Evolutionary conservation across 2,329 filamentous ascomycete species (phyloP), one percentile per base, ranked within the genome.

Genomic region (Apiospora pterosperma): DNA sequence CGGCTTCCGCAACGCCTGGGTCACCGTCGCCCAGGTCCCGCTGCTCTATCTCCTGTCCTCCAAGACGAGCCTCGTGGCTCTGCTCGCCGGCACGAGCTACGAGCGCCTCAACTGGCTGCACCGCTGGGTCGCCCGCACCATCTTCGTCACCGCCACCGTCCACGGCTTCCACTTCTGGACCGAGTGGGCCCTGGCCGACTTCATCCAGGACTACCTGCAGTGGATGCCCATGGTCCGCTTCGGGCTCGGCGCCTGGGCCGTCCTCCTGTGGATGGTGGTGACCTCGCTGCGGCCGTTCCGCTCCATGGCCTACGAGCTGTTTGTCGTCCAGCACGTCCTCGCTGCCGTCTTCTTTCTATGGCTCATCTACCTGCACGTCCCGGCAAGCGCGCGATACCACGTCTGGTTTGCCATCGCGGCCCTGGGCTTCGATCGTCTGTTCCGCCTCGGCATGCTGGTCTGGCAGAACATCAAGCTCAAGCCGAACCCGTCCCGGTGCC

Each of bases 91-190:
- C 12, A 82, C 84, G 11, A 88, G 88, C 66, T 87, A 92, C 71
- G 90, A 92, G 76, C 83, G 88, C 10, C 78, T 92, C 65, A 92
- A 91, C 73, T 92, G 90, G 90, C 76, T 92, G 62, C 90, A 92
- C 71, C 84, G 90, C 66, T 92, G 90, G 90, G 85, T 89, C 11
- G 88, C 87, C 3, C 84, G 90, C 65, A 90, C 88, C 63, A 85
- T 92, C 78, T 84, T 92, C 39, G 77, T 92, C 19, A 91, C 88
- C 0, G 86, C 86, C 1, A 88, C 88, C 1, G 82, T 92, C 4
- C 90, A 92, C 70, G 89, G 90, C 66, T 90, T 86, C 69, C 86
- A 90, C 74, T 92, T 91, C 74, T 88, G 88, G 76, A 78, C 79
- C 3, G 84, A 89, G 71, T 92, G 89, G 87, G 82, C 82, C 31